Percentiles rank a stretch among this genome's conserved stretches.
These are phyloP conservation scores for Neofusicoccum sp. DNA, from an alignment of 2,329 filamentous ascomycete genomes.

Conservation along the genomic window DNA sequence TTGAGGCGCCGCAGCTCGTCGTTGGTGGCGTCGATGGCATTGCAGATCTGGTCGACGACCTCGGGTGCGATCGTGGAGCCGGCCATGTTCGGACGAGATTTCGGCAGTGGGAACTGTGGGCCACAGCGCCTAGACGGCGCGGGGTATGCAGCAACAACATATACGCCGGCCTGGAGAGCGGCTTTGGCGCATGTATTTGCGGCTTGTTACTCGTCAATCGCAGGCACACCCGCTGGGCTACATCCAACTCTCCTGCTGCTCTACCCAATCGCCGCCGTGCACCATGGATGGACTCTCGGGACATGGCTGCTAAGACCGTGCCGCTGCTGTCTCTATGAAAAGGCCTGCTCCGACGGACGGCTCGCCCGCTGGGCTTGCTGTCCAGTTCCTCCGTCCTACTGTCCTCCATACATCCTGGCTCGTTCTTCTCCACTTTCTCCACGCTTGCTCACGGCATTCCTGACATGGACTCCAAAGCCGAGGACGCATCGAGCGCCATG, in stretches of 20 bases:
- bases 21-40: constrained; percentile 1
- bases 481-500: not conserved
- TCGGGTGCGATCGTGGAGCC: not conserved
- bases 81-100: not conserved
- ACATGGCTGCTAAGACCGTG: not conserved
- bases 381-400: too few species aligned
- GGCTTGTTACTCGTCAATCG: not conserved
- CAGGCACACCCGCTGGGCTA: constrained; percentile 4
- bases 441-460: too few species aligned
- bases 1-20: constrained; percentile 10
- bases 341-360: not conserved
- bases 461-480: not conserved
- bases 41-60: not conserved
- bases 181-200: not conserved
- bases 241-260: not conserved
- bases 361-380: not conserved
- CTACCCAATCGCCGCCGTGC: not conserved
- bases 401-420: too few species aligned
- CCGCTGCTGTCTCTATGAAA: not conserved
- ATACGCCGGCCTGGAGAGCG: not conserved
- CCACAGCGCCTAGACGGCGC: not conserved
- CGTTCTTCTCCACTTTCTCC: too few species aligned
- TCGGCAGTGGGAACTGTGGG: not conserved
- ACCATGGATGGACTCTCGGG: not conserved
- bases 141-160: not conserved